phyloP scores from a whole-genome alignment of 225 moss, liverwort and hornwort species.

The Polytrichum formosum region DNA sequence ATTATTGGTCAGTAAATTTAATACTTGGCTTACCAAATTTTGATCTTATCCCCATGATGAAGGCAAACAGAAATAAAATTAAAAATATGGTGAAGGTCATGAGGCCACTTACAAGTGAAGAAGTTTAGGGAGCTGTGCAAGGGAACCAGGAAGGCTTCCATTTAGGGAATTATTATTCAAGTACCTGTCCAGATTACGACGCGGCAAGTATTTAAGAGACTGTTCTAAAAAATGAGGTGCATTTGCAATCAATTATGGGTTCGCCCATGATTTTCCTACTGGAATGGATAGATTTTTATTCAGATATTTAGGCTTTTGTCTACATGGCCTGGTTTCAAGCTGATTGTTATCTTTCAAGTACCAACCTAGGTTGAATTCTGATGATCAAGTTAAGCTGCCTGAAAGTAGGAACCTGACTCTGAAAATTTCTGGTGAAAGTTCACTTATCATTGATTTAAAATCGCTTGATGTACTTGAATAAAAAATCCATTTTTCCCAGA shows the following conservation, averaged over 20 bases:
- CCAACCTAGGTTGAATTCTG: not conserved
- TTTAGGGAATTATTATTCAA: slow-evolving; percentile 27
- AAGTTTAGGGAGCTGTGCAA: slow-evolving; percentile 9
- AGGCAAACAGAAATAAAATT: not conserved
- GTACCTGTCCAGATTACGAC: slow-evolving; percentile 7
- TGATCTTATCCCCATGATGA: not conserved
- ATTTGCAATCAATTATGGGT: no score
- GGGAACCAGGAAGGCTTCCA: slow-evolving; percentile 14
- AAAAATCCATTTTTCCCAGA: not conserved
- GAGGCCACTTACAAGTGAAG: slow-evolving; percentile 7
- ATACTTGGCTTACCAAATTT: not conserved
- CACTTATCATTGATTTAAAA: not conserved
- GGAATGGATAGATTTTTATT: no score
- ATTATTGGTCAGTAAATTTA: not conserved
- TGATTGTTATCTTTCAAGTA: no score
- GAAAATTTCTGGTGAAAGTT: no score
- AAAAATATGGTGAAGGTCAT: not conserved
- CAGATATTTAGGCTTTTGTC: no score
- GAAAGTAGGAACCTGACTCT: not conserved
- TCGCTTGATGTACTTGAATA: not conserved
- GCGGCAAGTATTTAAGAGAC: no score
- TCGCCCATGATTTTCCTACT: no score
- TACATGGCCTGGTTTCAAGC: no score
- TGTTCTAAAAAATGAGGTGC: no score
- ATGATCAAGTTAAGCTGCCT: not conserved